Conservation (phyloP, 2,329 filamentous ascomycete genomes). For the Pestalotiopsis sp. region DNA sequence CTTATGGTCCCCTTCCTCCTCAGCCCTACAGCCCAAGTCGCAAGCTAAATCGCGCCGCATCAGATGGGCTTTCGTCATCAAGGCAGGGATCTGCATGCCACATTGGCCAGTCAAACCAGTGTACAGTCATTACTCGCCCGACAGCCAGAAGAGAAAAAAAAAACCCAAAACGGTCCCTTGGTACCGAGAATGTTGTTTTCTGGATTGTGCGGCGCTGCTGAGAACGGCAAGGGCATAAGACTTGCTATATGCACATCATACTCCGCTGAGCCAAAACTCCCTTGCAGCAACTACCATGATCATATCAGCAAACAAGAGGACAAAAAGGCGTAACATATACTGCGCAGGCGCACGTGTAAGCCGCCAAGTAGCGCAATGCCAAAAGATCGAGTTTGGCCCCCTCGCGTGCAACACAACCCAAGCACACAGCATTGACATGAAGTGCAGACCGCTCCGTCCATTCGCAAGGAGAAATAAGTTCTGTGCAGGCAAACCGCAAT, state of each 20-base stretch:
- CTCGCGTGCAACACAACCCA: neutral
- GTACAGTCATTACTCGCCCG: neutral
- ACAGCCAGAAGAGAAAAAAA: too few species aligned
- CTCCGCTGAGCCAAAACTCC: neutral
- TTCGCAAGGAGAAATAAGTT: neutral
- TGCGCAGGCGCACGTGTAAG: neutral
- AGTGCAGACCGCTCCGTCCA: neutral
- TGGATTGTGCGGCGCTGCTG: too few species aligned
- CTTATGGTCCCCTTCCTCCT: neutral
- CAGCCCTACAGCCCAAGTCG: constrained; percentile 6
- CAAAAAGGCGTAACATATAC: neutral
- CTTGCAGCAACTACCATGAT: neutral
- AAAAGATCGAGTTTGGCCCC: neutral
- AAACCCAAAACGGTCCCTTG: too few species aligned
- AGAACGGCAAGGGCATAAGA: neutral
- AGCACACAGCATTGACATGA: neutral
- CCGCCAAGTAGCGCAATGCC: neutral
- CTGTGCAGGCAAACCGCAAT: neutral
- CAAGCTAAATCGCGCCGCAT: neutral
- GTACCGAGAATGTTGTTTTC: too few species aligned
- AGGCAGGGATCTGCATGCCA: neutral
- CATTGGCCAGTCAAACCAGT: neutral
- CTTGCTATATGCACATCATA: neutral
- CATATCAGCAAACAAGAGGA: neutral
- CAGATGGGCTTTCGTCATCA: constrained; percentile 3